These are phyloP conservation scores for Misopates orontium DNA, from an alignment of 257 asterid species.

Conservation along the genomic window DNA sequence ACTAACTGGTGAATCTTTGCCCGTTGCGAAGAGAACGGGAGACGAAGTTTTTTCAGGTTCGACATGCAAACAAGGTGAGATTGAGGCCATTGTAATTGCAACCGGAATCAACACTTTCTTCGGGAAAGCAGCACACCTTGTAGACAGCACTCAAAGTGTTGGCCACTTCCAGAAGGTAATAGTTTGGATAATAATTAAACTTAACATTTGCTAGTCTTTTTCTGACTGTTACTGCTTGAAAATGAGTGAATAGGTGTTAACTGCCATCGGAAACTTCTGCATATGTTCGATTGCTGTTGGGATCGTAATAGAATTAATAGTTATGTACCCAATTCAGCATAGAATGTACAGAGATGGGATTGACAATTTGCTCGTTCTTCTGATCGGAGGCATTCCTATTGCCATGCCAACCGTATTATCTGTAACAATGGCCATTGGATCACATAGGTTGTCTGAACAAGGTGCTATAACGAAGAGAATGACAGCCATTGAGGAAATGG, in stretches of 20 bases:
- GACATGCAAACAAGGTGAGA: conserved; percentile 89
- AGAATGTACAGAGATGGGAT: conserved; percentile 67
- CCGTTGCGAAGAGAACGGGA: conserved; percentile 60
- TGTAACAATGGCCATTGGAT: conserved; percentile 90
- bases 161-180: conserved; percentile 87
- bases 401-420: conserved; percentile 93
- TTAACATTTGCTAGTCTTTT: neutral
- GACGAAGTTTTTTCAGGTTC: conserved; percentile 76
- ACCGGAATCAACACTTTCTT: conserved; percentile 86
- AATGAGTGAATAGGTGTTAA: conserved; percentile 49
- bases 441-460: conserved; percentile 77
- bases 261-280: conserved; percentile 83
- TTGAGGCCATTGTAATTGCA: conserved; percentile 80
- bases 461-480: conserved; percentile 91
- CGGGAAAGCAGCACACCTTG: conserved; percentile 90
- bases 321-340: conserved; percentile 78
- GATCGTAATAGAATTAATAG: conserved; percentile 58
- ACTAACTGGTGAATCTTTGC: conserved; percentile 80
- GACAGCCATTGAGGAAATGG: conserved; percentile 95
- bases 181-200: neutral
- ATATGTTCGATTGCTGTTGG: conserved; percentile 71
- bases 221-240: conserved; percentile 3
- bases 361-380: conserved; percentile 69
- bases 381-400: conserved; percentile 88
- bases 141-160: conserved; percentile 71